phyloP scores from a whole-genome alignment of 108 stramenopile genomes.

The Nitzschia inconspicua region DNA sequence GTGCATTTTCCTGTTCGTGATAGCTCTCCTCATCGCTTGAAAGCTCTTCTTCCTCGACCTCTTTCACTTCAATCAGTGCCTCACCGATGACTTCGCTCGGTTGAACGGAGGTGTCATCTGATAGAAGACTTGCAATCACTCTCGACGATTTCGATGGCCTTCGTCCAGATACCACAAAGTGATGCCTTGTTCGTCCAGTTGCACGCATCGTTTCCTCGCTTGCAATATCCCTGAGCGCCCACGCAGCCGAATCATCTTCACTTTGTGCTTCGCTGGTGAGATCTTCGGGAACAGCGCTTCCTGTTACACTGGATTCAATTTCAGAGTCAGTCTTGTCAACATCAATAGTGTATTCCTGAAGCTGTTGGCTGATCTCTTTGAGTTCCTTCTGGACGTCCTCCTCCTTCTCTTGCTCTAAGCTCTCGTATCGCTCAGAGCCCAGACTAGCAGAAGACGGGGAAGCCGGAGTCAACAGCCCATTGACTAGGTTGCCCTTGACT shows the following conservation, averaged over 20 bases:
- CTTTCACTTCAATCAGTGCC: too few species aligned
- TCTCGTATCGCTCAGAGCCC: neutral
- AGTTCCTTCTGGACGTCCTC: neutral
- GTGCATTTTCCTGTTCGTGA: too few species aligned
- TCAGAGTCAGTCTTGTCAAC: too few species aligned
- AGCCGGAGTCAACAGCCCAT: constrained; percentile 9
- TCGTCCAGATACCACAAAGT: constrained; percentile 9
- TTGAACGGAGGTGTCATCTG: constrained; percentile 19
- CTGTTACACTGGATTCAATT: too few species aligned
- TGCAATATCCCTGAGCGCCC: constrained; percentile 26
- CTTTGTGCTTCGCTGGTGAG: neutral
- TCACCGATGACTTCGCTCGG: constrained; percentile 8
- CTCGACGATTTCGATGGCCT: constrained; percentile 5
- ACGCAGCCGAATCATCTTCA: constrained; percentile 10
- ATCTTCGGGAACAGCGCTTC: neutral
- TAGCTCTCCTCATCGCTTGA: too few species aligned
- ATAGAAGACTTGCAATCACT: constrained; percentile 11
- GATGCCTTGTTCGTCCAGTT: constrained; percentile 14
- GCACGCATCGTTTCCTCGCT: constrained; percentile 35
- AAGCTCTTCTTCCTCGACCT: too few species aligned
- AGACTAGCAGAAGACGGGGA: constrained; percentile 11
- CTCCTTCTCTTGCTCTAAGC: neutral
- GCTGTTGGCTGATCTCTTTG: too few species aligned
- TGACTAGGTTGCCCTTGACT: neutral
- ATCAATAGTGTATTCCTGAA: too few species aligned